Evolutionary conservation across 345 rosid species (phyloP).

Genomic region (Lagerstroemia speciosa): DNA sequence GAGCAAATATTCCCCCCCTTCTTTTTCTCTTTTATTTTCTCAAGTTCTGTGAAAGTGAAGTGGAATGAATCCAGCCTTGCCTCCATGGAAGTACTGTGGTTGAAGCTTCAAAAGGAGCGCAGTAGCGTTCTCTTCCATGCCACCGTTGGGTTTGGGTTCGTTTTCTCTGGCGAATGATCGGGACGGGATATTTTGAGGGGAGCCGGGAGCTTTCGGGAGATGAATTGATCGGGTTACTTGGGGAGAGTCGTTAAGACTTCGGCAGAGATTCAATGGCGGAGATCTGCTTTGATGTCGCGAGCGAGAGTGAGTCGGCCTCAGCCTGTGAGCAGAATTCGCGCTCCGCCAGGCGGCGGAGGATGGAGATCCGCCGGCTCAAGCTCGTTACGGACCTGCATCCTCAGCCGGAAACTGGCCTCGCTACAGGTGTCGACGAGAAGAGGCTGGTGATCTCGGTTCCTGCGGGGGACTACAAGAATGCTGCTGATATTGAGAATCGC

Average conservation of each 20-base stretch:
- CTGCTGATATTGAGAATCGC: conserved; percentile 1
- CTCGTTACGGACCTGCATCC: conserved; percentile 17
- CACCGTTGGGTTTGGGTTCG: neutral
- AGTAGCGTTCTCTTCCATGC: neutral
- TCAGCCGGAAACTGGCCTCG: conserved; percentile 7
- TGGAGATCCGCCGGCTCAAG: conserved; percentile 49
- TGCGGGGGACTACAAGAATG: conserved; percentile 15
- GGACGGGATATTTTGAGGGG: neutral
- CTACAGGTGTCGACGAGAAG: neutral
- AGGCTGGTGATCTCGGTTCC: conserved; percentile 14
- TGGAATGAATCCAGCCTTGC: neutral
- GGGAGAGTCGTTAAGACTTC: neutral
- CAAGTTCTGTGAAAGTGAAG: neutral
- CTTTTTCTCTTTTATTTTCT: neutral
- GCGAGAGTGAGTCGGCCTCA: conserved; percentile 21
- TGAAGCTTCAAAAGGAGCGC: neutral
- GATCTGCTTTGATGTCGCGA: conserved; percentile 45
- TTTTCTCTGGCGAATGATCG: neutral
- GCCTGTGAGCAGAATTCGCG: conserved; percentile 27
- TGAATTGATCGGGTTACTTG: neutral
- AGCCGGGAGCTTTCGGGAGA: neutral
- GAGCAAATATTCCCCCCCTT: neutral
- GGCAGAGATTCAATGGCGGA: conserved; percentile 29
- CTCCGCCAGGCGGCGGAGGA: conserved; percentile 51
- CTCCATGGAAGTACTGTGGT: neutral